Percentiles rank a stretch among this genome's conserved stretches.
Evolutionary conservation across 805 yeast species (phyloP).

Genomic region (Yarrowia sp.): DNA sequence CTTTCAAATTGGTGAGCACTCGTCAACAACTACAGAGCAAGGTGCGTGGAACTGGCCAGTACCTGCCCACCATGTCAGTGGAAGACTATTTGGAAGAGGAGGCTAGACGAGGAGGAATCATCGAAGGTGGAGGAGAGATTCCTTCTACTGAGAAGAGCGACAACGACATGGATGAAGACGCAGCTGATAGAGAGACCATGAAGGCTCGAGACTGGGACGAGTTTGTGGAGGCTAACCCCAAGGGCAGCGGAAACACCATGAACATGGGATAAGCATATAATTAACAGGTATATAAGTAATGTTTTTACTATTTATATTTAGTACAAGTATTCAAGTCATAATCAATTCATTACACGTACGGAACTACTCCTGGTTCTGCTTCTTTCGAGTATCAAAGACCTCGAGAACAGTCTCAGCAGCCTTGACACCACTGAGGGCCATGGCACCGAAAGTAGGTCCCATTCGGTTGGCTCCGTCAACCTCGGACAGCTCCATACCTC

Average conservation of each 20-base stretch:
- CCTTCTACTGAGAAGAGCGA: conserved; percentile 43
- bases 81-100: conserved; percentile 90
- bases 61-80: conserved; percentile 87
- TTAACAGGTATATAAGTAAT: too few species aligned
- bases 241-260: conserved; percentile 87
- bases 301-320: not conserved
- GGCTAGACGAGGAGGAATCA: conserved; percentile 76
- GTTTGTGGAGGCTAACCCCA: conserved; percentile 78
- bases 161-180: conserved; percentile 60
- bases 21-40: conserved; percentile 57
- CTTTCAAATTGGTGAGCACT: conserved; percentile 66
- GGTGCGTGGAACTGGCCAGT: conserved; percentile 90
- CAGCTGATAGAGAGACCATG: conserved; percentile 64
- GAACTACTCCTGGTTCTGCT: conserved; percentile 32
- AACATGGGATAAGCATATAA: conserved; percentile 51
- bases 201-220: conserved; percentile 90
- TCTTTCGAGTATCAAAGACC: conserved; percentile 33
- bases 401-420: conserved; percentile 55
- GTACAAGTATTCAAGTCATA: not conserved
- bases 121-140: conserved; percentile 37
- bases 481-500: conserved; percentile 80
- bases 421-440: conserved; percentile 74
- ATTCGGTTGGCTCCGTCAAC: conserved; percentile 75
- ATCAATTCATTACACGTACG: not conserved
- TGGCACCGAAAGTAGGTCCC: conserved; percentile 85